Conservation (phyloP, 164 flowering plant species). For the Stephania yunnanensis region DNA sequence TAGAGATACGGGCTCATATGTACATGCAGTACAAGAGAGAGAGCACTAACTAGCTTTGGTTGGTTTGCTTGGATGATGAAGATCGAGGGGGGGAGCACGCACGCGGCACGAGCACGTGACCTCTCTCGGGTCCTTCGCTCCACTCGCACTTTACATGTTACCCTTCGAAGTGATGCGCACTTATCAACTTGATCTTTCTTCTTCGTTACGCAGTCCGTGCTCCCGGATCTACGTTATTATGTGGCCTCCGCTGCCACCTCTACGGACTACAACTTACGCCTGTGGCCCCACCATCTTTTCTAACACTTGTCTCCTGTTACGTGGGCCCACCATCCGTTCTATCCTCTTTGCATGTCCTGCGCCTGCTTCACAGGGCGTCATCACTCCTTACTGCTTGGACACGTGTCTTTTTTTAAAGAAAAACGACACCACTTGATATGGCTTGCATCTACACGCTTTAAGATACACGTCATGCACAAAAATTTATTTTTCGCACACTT, state of each 20-base stretch:
- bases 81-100: neutral
- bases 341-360: neutral
- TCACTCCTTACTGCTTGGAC: neutral
- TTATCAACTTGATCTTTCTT: neutral
- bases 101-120: constrained; percentile 1
- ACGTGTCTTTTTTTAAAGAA: neutral
- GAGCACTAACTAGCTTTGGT: too few species aligned
- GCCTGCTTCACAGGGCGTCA: neutral
- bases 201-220: neutral
- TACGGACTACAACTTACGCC: neutral
- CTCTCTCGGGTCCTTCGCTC: neutral
- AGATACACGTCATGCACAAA: too few species aligned
- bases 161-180: neutral
- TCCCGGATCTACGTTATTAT: neutral
- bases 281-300: neutral
- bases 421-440: too few species aligned
- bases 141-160: neutral
- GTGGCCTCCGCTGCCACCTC: constrained; percentile 4
- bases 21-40: too few species aligned
- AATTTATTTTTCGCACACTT: too few species aligned
- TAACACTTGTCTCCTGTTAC: neutral
- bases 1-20: too few species aligned
- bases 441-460: too few species aligned
- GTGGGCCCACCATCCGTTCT: neutral
- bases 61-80: neutral